A percentile compares a stretch with the other conserved stretches of the same genome.
Conservation (phyloP, 768 basidiomycete genomes). For the Nevesoporus exiguus region DNA sequence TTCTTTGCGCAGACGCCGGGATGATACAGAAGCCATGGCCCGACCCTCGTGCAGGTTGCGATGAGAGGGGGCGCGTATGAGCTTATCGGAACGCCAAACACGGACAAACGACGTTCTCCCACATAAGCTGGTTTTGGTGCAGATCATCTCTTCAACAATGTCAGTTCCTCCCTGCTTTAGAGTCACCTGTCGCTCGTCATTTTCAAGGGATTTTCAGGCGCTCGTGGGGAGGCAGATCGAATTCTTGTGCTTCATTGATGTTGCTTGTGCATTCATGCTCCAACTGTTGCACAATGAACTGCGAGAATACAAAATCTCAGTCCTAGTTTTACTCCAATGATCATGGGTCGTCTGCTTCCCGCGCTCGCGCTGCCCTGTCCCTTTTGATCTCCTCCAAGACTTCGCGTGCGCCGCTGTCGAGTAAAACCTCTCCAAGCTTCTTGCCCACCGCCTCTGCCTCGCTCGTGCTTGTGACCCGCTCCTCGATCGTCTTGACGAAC, state of each 20-base stretch:
- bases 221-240: constrained; percentile 65
- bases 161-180: constrained; percentile 58
- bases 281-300: constrained; percentile 19
- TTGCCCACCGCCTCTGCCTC: constrained; percentile 72
- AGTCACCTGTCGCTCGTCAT: constrained; percentile 59
- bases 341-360: constrained; percentile 35
- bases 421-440: constrained; percentile 59
- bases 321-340: background rate
- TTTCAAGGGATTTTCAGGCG: constrained; percentile 53
- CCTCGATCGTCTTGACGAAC: constrained; percentile 60
- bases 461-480: constrained; percentile 45
- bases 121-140: constrained; percentile 23
- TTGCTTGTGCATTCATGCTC: constrained; percentile 13
- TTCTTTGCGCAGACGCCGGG: constrained; percentile 68
- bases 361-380: constrained; percentile 53
- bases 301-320: constrained; percentile 23
- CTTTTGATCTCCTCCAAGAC: constrained; percentile 83
- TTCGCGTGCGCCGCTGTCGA: constrained; percentile 66
- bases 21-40: constrained; percentile 59
- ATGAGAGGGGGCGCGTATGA: constrained; percentile 2
- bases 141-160: constrained; percentile 24
- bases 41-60: constrained; percentile 17
- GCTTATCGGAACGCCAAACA: constrained; percentile 31
- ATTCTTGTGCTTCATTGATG: constrained; percentile 25
- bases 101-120: constrained; percentile 32